Evolutionary conservation across 2,329 filamentous ascomycete species (phyloP).

Genomic region (Verticillium alfalfae): DNA sequence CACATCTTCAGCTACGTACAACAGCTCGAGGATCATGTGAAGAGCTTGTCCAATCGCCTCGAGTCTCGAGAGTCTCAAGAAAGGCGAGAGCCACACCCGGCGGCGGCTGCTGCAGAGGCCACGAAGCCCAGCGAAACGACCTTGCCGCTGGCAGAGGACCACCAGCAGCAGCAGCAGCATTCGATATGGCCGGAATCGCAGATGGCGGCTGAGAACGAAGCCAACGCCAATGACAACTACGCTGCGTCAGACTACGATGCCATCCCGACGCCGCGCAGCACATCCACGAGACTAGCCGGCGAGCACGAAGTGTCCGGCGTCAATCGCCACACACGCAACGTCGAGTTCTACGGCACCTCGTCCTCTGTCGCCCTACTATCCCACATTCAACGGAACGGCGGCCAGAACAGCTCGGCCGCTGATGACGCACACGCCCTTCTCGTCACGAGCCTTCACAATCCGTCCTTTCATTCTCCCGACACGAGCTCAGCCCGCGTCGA

Average conservation of each 20-base stretch:
- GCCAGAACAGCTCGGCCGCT: constrained; percentile 14
- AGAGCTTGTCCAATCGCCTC: constrained; percentile 6
- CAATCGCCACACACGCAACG: constrained; percentile 36
- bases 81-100: not conserved
- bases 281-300: constrained; percentile 19
- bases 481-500: constrained; percentile 1
- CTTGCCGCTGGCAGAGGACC: not conserved
- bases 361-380: constrained; percentile 40
- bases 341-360: constrained; percentile 42
- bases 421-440: constrained; percentile 20
- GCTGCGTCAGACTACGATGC: constrained; percentile 8
- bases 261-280: constrained; percentile 12
- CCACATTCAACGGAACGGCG: constrained; percentile 26
- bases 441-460: constrained; percentile 38
- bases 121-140: not conserved
- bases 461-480: constrained; percentile 28
- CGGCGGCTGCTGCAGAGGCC: not conserved
- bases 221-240: not conserved
- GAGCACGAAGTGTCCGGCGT: constrained; percentile 34
- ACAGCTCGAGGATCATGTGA: constrained; percentile 16
- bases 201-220: constrained; percentile 1
- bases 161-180: not conserved
- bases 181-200: not conserved
- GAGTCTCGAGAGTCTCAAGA: not conserved
- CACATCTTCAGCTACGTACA: constrained; percentile 14